A percentile compares a stretch with the other conserved stretches of the same genome.
Evolutionary conservation across 2,329 filamentous ascomycete species (phyloP).

Genomic region (Pezicula radicicola): DNA sequence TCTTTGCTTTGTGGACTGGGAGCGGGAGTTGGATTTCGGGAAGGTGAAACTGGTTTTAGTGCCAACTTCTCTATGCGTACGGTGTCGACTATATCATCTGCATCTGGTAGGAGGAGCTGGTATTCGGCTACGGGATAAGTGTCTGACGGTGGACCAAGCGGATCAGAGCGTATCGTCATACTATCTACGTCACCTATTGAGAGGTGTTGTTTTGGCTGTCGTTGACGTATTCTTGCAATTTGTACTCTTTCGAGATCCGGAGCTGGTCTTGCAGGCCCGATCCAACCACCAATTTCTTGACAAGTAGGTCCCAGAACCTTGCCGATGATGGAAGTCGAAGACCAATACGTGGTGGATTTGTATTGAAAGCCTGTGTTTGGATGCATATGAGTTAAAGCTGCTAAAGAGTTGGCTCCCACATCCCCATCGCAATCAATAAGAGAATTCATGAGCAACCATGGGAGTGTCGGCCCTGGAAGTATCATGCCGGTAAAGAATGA

Average conservation of each 20-base stretch:
- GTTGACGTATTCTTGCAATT: slow-evolving; percentile 65
- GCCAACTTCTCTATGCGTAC: slow-evolving; percentile 68
- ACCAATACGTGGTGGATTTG: slow-evolving; percentile 76
- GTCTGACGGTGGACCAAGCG: slow-evolving; percentile 61
- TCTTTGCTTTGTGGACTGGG: slow-evolving; percentile 6
- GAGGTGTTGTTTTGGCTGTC: slow-evolving; percentile 53
- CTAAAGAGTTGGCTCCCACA: slow-evolving; percentile 60
- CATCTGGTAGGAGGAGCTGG: slow-evolving; percentile 54
- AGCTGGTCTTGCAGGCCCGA: slow-evolving; percentile 69
- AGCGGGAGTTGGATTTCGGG: not conserved
- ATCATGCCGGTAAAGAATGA: slow-evolving; percentile 75
- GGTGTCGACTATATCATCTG: slow-evolving; percentile 57
- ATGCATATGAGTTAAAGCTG: slow-evolving; percentile 64
- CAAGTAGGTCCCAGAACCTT: slow-evolving; percentile 74
- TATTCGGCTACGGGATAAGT: slow-evolving; percentile 67
- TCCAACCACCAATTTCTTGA: slow-evolving; percentile 68
- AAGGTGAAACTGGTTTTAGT: slow-evolving; percentile 45
- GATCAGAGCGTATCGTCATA: slow-evolving; percentile 66
- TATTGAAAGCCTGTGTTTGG: slow-evolving; percentile 75
- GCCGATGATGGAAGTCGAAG: slow-evolving; percentile 67
- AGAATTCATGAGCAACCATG: slow-evolving; percentile 76
- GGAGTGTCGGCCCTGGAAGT: slow-evolving; percentile 65
- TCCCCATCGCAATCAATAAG: slow-evolving; percentile 74
- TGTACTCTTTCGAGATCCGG: slow-evolving; percentile 65
- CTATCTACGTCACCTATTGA: slow-evolving; percentile 57